Base-by-base conservation (phyloP, 1,284 basidiomycete genomes). In the Tranzscheliella williamsii region DNA sequence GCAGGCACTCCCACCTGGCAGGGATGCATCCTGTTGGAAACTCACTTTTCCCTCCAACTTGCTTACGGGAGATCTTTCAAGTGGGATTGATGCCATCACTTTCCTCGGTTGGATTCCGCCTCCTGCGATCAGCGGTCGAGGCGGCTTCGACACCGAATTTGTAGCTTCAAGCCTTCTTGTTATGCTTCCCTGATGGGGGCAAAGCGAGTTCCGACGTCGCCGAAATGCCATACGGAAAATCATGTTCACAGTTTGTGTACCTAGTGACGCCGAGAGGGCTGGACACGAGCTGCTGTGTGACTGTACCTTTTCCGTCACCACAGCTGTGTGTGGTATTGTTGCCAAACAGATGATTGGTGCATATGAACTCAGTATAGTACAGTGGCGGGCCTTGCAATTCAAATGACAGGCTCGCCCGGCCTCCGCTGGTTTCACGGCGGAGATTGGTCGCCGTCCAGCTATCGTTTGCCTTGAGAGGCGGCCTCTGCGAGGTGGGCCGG, bases 1-100 rank as follows among this genome's bases (percentile, higher is more conserved):
- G 52, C 58, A 52, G 52, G 48, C 52, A 62, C 24, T 47, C 48
- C 41, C 38, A 45, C 58, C 42, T 62, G 58, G 33, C 42, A 62
- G 43, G 41, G 52, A 51, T 44, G 52, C 55, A 56, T 62, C 48
- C 48, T 56, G 58, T 62, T n/a, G 13, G 31, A 24, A 24, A 22
- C 8, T 27, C 26, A 8, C 26, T 8, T 8, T 27, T 8, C 26
- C 8, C 8, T 27, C 15, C 15, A 27, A 15, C 15, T 8, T 27
- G 8, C 8, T 15, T 27, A 27, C 8, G 15, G 26, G 26, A 27
- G 26, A 27, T 27, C 26, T 27, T 8, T 15, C n/a, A n/a, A n/a
- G n/a, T n/a, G n/a, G n/a, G n/a, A n/a, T n/a, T n/a, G n/a, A n/a
- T n/a, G n/a, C n/a, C n/a, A n/a, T n/a, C n/a, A n/a, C n/a, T n/a